Percentiles rank a stretch among this genome's conserved stretches.
These are phyloP conservation scores for Dichomitus squalens DNA, from an alignment of 1,284 basidiomycete genomes.

Conservation along the genomic window DNA sequence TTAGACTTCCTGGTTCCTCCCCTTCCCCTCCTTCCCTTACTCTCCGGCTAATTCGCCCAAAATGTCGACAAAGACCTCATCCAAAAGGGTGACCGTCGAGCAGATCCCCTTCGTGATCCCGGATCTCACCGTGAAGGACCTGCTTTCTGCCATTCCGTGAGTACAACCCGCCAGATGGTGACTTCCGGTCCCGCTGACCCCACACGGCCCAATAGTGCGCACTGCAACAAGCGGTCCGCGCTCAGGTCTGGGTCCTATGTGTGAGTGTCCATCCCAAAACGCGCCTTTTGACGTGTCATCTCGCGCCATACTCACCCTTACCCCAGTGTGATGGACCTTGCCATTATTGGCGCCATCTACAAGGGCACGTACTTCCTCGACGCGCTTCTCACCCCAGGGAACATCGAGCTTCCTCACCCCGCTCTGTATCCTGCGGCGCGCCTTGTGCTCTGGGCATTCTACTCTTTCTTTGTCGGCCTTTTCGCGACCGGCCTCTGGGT, in stretches of 20 bases:
- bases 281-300: conserved; percentile 17
- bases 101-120: conserved; percentile 75
- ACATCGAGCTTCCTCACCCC: conserved; percentile 62
- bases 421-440: conserved; percentile 65
- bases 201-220: conserved; percentile 51
- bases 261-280: conserved; percentile 42
- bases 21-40: conserved; percentile 7
- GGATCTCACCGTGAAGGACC: conserved; percentile 83
- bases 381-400: conserved; percentile 56
- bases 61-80: conserved; percentile 30
- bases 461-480: conserved; percentile 84
- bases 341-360: conserved; percentile 72
- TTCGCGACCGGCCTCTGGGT: conserved; percentile 96
- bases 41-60: conserved; percentile 14
- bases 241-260: conserved; percentile 85
- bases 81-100: conserved; percentile 43
- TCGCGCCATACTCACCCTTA: conserved; percentile 14
- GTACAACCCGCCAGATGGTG: conserved; percentile 30
- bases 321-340: conserved; percentile 72
- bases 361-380: conserved; percentile 76
- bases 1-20: conserved; percentile 11
- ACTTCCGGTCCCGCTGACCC: background rate
- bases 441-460: conserved; percentile 80
- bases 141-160: conserved; percentile 88
- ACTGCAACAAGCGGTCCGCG: conserved; percentile 93